These are phyloP conservation scores for Pythium grandisporangium DNA, from an alignment of 352 stramenopile genomes.

Conservation along the genomic window DNA sequence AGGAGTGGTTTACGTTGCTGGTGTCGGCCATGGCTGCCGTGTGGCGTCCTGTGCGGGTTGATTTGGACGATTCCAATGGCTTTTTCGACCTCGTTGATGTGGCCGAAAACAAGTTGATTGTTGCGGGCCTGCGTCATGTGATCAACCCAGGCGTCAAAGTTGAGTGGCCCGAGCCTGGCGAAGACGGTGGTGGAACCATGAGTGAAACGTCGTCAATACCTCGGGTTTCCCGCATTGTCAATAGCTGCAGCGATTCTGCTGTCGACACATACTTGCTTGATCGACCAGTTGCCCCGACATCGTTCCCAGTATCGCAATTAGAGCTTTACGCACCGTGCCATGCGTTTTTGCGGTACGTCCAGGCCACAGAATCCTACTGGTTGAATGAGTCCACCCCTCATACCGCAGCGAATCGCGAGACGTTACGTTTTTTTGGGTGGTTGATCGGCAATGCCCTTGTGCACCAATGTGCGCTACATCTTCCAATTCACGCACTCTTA, in stretches of 20 bases:
- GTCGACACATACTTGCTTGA: constrained; percentile 40
- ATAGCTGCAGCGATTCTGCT: constrained; percentile 19
- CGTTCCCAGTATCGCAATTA: constrained; percentile 30
- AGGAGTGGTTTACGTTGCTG: constrained; percentile 62
- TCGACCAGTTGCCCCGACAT: constrained; percentile 18
- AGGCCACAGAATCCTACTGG: constrained; percentile 52
- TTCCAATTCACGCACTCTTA: constrained; percentile 34
- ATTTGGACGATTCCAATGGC: constrained; percentile 3
- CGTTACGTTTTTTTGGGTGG: constrained; percentile 46
- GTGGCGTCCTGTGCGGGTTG: constrained; percentile 24
- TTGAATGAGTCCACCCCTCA: constrained; percentile 36
- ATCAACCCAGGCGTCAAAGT: constrained; percentile 20
- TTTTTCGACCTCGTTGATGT: constrained; percentile 20
- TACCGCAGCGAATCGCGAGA: constrained; percentile 18
- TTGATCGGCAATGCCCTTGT: constrained; percentile 43
- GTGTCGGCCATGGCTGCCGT: constrained; percentile 26
- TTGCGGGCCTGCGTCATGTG: constrained; percentile 11
- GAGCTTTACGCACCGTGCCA: constrained; percentile 24
- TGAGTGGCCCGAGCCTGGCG: constrained; percentile 20
- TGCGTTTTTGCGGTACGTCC: constrained; percentile 42
- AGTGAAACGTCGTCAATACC: too few relatives aligned
- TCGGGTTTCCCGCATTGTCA: constrained; percentile 38
- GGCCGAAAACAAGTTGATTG: constrained; percentile 38
- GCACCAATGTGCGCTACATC: constrained; percentile 18
- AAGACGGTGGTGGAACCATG: constrained; percentile 15